These are phyloP conservation scores for Hymenoscyphus salicellus DNA, from an alignment of 2,329 filamentous ascomycete species.

Conservation along the genomic window DNA sequence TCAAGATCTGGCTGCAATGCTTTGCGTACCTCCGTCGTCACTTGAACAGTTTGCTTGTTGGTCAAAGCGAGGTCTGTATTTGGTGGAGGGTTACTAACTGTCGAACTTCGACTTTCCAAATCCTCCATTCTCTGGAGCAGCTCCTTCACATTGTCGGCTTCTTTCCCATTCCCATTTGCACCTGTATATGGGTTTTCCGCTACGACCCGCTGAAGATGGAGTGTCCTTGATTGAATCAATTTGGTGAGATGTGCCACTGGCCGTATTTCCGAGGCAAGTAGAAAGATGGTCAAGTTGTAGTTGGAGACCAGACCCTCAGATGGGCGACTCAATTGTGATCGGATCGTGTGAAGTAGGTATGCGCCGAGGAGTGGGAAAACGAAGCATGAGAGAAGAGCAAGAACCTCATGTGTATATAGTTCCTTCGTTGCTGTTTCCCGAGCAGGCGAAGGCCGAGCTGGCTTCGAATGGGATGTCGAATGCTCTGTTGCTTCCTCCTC, in stretches of 20 bases:
- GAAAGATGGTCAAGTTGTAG: constrained; percentile 88
- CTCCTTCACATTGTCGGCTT: constrained; percentile 47
- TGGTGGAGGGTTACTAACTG: constrained; percentile 35
- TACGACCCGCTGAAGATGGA: constrained; percentile 76
- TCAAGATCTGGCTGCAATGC: constrained; percentile 78
- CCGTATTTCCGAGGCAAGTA: constrained; percentile 80
- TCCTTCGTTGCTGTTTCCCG: constrained; percentile 52
- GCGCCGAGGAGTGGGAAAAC: constrained; percentile 74
- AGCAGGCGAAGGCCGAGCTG: constrained; percentile 22
- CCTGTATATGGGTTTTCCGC: constrained; percentile 48
- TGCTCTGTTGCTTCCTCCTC: constrained; percentile 25
- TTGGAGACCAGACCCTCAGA: constrained; percentile 87
- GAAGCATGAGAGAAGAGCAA: constrained; percentile 77
- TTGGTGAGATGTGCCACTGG: constrained; percentile 79
- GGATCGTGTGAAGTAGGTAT: constrained; percentile 77
- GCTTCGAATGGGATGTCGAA: constrained; percentile 16
- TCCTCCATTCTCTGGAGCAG: constrained; percentile 65
- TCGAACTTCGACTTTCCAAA: constrained; percentile 58
- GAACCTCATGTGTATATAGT: constrained; percentile 70
- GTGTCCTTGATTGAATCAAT: constrained; percentile 73
- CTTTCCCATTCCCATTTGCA: constrained; percentile 21
- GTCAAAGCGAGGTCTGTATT: constrained; percentile 36
- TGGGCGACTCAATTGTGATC: constrained; percentile 74
- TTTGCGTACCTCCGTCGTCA: constrained; percentile 58
- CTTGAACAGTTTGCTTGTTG: constrained; percentile 41